Evolutionary conservation across 495 filamentous ascomycete genomes (phyloP), one percentile per base, ranked within the genome.

Genomic region (Penicillium waksmanii): DNA sequence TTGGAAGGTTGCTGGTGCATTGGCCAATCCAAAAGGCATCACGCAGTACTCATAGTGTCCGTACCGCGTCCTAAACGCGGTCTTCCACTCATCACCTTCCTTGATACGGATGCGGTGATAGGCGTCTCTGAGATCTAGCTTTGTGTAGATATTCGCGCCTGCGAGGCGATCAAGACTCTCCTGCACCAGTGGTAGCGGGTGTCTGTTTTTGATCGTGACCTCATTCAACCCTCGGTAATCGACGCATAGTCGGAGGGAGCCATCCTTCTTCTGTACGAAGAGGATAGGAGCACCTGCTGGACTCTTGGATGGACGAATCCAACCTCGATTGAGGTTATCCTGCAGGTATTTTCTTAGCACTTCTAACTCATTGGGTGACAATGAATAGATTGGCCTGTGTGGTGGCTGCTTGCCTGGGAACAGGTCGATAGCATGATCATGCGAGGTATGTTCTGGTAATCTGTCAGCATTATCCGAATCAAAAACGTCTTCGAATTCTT

Each of bases 41-140:
- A 51, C 23, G 15, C 19, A 27, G n/a, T 51, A 51, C 27, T 51
- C 25, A 51, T 54, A 54, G 35, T 54, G 36, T 12, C 35, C 36
- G 35, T 54, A 54, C 11, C 21, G n/a, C 18, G 35, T 56, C 8
- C 33, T 17, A 49, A 56, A 56, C 9, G 25, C 47, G 47, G 54
- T 56, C 43, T 56, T 56, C 42, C 47, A 56, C 47, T 56, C 27
- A 18, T 56, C n/a, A 15, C 44, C 54, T 49, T 56, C n/a, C n/a
- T 49, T 43, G 18, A 56, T 56, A 10, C 35, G 21, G 47, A 56
- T 56, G 10, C 35, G 35, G 42, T 56, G 47, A 36, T 56, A 56
- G 11, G 35, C 34, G 21, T 56, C 27, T 49, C 13, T 42, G 7
- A 62, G 51, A 57, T 61, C 58, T 27, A 61, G 13, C 40, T 61